These are phyloP conservation scores for Colletotrichum sp. DNA, from an alignment of 2,329 filamentous ascomycete genomes.

Conservation along the genomic window DNA sequence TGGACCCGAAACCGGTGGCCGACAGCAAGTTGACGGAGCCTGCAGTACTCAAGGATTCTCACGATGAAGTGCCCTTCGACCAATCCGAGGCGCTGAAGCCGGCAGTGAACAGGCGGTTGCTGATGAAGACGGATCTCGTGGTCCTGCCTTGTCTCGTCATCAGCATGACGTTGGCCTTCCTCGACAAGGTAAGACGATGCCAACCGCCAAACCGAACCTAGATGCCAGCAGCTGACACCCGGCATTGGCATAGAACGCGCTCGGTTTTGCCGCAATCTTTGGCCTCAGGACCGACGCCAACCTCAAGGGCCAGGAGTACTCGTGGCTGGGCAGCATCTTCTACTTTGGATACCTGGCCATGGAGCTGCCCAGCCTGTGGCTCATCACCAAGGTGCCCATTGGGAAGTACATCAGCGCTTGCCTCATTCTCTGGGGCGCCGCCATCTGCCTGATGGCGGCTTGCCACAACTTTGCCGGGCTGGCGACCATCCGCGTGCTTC, in stretches of 20 bases:
- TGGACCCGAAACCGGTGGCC: background rate
- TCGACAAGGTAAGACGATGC: slow-evolving; percentile 17
- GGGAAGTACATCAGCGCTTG: slow-evolving; percentile 9
- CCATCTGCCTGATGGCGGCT: slow-evolving; percentile 37
- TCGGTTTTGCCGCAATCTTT: slow-evolving; percentile 57
- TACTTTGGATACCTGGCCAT: slow-evolving; percentile 65
- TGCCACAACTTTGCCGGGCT: slow-evolving; percentile 29
- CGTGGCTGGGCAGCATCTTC: slow-evolving; percentile 60
- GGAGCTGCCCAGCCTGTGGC: slow-evolving; percentile 61
- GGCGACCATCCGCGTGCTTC: slow-evolving; percentile 24
- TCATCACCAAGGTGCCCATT: slow-evolving; percentile 53
- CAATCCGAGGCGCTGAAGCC: background rate
- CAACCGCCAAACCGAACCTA: background rate
- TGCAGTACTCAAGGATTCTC: background rate
- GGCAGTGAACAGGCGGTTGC: slow-evolving; percentile 13
- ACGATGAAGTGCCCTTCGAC: background rate
- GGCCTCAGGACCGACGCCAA: slow-evolving; percentile 54
- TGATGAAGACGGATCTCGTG: slow-evolving; percentile 23
- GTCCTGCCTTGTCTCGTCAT: slow-evolving; percentile 21
- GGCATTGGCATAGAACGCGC: slow-evolving; percentile 2
- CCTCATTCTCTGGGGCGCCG: slow-evolving; percentile 47
- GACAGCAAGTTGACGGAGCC: background rate
- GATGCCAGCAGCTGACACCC: background rate
- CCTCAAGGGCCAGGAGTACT: slow-evolving; percentile 60
- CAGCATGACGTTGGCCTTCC: slow-evolving; percentile 24